A percentile compares a stretch with the other conserved stretches of the same genome.
phyloP scores from a whole-genome alignment of 2,329 filamentous ascomycete genomes.

The Colletotrichum tanaceti region DNA sequence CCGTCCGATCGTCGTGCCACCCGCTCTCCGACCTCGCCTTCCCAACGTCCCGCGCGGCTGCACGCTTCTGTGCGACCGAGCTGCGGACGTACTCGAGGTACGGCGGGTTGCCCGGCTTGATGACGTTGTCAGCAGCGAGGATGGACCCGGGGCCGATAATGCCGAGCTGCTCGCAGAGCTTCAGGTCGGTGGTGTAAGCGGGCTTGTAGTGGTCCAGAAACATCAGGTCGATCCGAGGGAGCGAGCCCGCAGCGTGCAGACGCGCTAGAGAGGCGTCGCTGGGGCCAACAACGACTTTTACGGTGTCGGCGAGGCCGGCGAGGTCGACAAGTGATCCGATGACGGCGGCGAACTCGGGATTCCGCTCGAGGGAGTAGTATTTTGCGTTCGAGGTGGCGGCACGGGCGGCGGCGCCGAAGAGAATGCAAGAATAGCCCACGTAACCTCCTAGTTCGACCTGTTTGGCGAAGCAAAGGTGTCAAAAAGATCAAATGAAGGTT shows the following conservation, averaged over 20 bases:
- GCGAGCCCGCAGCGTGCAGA: constrained; percentile 63
- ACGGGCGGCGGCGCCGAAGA: constrained; percentile 76
- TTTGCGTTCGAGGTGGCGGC: constrained; percentile 66
- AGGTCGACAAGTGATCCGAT: constrained; percentile 77
- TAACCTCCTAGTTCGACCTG: constrained; percentile 82
- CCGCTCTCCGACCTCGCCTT: constrained; percentile 44
- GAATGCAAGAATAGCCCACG: constrained; percentile 82
- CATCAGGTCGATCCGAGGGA: constrained; percentile 75
- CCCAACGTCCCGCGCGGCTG: constrained; percentile 49
- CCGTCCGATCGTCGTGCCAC: constrained; percentile 55
- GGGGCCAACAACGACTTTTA: constrained; percentile 77
- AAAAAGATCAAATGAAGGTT: constrained; percentile 2
- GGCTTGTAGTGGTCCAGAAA: constrained; percentile 88
- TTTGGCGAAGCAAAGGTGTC: neutral
- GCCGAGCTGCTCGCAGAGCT: constrained; percentile 78
- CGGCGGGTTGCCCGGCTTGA: constrained; percentile 76
- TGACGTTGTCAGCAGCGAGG: constrained; percentile 76
- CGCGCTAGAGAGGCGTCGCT: constrained; percentile 74
- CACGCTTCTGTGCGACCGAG: constrained; percentile 70
- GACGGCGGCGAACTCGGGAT: constrained; percentile 78
- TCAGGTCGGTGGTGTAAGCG: constrained; percentile 78
- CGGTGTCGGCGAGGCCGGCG: constrained; percentile 76
- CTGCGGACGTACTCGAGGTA: constrained; percentile 78
- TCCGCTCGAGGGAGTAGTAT: constrained; percentile 80
- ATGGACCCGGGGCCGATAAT: constrained; percentile 72